Base-by-base conservation (phyloP, 2,329 filamentous ascomycete genomes). In the Pyricularia sp. region DNA sequence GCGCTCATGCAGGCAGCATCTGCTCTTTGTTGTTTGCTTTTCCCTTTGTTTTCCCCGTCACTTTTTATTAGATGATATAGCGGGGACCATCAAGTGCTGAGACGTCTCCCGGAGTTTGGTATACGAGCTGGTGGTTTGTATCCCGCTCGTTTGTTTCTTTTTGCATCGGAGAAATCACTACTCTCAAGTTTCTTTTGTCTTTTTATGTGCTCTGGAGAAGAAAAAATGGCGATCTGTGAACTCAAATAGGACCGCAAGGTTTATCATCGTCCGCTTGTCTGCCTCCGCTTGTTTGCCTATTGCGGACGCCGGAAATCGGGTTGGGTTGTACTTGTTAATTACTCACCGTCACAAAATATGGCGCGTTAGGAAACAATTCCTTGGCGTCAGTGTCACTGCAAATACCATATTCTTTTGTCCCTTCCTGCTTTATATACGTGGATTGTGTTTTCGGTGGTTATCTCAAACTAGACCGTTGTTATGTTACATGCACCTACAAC, bases 71-170 rank as follows among this genome's bases (percentile, higher is more conserved):
- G 49, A 70, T 66, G 70, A 71, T 72, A 71, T 57, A 62, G 64
- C 69, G 73, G 75, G 75, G 79, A 78, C 75, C 70, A 78, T 83
- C 81, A 84, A 84, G 81, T 78, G 81, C 81, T 84, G 81, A 83
- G 76, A 74, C 70, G 79, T 81, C 79, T 81, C 79, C 75, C 65
- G 70, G 75, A 70, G 71, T 75, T 72, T 24, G 53, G 53, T 49
- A 57, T 57, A 57, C 16, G 53, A 49, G 40, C 40, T 49, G 40
- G 40, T 49, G 40, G 40, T n/a, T 49, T 24, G 16, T 44, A 2
- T 60, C 31, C 33, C 30, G 22, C 62, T 66, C 60, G 33, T 59
- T 59, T 40, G 57, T 49, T 28, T 63, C 44, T 63, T 63, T 22
- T 31, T 30, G 12, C 5, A n/a, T 26, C 13, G 57, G 13, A 7